These are phyloP conservation scores for Candida multigemmis DNA, from an alignment of 805 yeast species.

Conservation along the genomic window DNA sequence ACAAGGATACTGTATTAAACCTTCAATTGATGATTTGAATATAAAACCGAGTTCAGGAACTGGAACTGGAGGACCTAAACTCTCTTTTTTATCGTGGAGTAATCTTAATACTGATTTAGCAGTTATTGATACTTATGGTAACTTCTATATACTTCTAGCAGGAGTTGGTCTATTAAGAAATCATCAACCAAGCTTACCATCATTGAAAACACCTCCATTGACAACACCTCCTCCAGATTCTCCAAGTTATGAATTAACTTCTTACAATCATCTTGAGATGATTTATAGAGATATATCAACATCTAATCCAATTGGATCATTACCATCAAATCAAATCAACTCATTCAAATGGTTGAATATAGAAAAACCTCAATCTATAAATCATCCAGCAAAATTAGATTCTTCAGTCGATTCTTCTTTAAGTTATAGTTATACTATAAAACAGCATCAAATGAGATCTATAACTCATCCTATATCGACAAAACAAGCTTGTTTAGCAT, in stretches of 20 bases:
- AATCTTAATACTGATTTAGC: constrained; percentile 76
- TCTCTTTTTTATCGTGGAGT: constrained; percentile 59
- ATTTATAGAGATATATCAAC: constrained; percentile 34
- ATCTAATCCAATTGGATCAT: constrained; percentile 5
- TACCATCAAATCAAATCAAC: constrained; percentile 15
- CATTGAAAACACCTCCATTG: too few species aligned
- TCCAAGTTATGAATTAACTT: constrained; percentile 33
- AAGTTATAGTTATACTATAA: constrained; percentile 45
- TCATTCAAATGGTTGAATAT: constrained; percentile 66
- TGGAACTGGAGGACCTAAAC: too few species aligned
- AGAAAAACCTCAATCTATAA: constrained; percentile 58
- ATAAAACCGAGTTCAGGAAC: constrained; percentile 1
- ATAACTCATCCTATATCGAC: constrained; percentile 59
- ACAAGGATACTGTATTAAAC: constrained; percentile 22
- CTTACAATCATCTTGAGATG: constrained; percentile 38
- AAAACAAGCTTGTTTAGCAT: constrained; percentile 62
- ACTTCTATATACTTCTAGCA: constrained; percentile 33
- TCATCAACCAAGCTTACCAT: constrained; percentile 16
- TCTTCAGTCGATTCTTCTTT: constrained; percentile 6
- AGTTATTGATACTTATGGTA: constrained; percentile 64
- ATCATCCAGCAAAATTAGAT: constrained; percentile 45
- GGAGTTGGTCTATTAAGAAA: constrained; percentile 31
- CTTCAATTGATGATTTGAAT: constrained; percentile 10
- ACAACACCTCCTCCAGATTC: constrained; percentile 18
- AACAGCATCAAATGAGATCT: constrained; percentile 51